Conservation (phyloP, 1,284 basidiomycete species). For the Trichosporon inkin region DNA sequence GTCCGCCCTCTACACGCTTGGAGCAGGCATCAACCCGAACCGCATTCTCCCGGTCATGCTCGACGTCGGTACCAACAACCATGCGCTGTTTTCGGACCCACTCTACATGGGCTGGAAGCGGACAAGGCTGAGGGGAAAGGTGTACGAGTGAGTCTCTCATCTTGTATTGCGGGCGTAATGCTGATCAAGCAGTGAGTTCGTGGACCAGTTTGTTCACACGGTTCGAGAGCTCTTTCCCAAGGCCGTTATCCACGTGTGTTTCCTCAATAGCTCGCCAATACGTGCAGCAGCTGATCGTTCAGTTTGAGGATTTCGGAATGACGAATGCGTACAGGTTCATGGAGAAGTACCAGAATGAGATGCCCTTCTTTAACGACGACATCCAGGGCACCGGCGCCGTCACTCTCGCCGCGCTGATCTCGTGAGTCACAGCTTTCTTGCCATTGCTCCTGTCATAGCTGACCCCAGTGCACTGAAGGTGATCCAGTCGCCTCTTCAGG, state of each 20-base stretch:
- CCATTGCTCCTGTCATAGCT: not conserved
- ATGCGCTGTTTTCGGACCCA: constrained; percentile 50
- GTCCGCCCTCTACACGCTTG: constrained; percentile 73
- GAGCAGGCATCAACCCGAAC: constrained; percentile 73
- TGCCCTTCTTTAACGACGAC: constrained; percentile 66
- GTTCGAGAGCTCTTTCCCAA: constrained; percentile 51
- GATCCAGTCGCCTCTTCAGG: constrained; percentile 61
- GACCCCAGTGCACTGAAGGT: constrained; percentile 57
- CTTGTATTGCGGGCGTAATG: not conserved
- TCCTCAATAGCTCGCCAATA: not conserved
- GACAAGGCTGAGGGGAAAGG: constrained; percentile 51
- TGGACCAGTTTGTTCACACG: constrained; percentile 52
- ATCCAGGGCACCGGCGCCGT: constrained; percentile 79
- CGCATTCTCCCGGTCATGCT: constrained; percentile 62
- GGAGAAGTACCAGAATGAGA: constrained; percentile 57
- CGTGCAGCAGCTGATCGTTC: constrained; percentile 21
- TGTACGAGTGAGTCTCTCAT: constrained; percentile 40
- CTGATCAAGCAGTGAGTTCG: constrained; percentile 31
- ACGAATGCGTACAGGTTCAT: constrained; percentile 69
- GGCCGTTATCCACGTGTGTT: constrained; percentile 44
- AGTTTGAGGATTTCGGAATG: constrained; percentile 54
- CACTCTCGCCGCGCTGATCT: constrained; percentile 52
- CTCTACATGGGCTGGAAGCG: constrained; percentile 53
- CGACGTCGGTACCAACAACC: constrained; percentile 75
- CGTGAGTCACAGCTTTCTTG: constrained; percentile 29